Base-by-base conservation (phyloP, 345 rosid species). In the Citrus reticulata region DNA sequence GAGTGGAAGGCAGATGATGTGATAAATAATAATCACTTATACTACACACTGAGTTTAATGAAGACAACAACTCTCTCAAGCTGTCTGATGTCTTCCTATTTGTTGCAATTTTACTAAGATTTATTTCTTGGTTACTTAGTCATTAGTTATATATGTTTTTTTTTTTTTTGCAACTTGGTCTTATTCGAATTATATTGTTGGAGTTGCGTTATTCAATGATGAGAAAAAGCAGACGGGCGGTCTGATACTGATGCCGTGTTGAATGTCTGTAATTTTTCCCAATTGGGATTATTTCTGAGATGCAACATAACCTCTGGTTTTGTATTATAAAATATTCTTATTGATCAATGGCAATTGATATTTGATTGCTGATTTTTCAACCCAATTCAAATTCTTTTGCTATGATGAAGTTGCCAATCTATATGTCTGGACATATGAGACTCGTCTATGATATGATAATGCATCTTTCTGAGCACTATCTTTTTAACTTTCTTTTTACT, bases 171-270 rank as follows among this genome's bases (percentile, higher is more conserved):
- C 0, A 27, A 1, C 8, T 35, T 37, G 24, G 0, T 6, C 14
- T 20, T 25, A 35, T 46, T 46, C 5, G 51, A 8, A 46, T 29
- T 3, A 17, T 1, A 2, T 1, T 17, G 49, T 20, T 83, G 68
- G 10, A 6, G n/a, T 16, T 42, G 24, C 37, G 1, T 7, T 34
- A 46, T 25, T 80, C 94, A 34, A 69, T 83, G 96, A 93, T 88
- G 95, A 93, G 92, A 91, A 78, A 82, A 78, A 80, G 93, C 98
- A 82, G 97, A 94, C 90, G 94, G 94, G 96, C 94, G 94, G 96
- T 87, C 95, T 82, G 97, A 94, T 85, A 65, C 86, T 89, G 96
- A 90, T 93, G 98, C 92, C 89, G 7, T 94, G 96, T 91, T 83
- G 97, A 90, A 69, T 87, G 95, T 91, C 97, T 89, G 96, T 86